Base-by-base conservation (phyloP, 2,329 filamentous ascomycete genomes). In the Lachnellula arida region DNA sequence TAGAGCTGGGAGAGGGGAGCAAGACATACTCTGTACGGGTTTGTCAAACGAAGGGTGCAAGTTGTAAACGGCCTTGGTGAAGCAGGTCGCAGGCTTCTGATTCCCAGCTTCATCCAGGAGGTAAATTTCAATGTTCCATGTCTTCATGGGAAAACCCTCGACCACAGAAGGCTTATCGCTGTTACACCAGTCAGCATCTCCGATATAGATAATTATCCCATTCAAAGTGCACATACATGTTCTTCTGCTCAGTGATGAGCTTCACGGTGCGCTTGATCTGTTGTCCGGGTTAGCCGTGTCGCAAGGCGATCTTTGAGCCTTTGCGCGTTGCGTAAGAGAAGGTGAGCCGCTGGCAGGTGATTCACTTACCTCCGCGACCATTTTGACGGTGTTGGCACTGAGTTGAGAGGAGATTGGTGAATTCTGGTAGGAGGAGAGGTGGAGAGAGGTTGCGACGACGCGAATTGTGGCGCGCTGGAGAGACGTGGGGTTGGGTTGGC, bases 41-140 rank as follows among this genome's bases (percentile, higher is more conserved):
- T 92, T 89, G 53, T 87, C 89, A 73, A 99, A 99, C 49, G 91
- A 94, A 35, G 94, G 93, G 74, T 99, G 94, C 32, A 99, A 82
- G 69, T 90, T 89, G 77, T 97, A 99, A 54, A 87, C 87, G 43
- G 89, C 93, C 77, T 96, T 96, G 70, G 91, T 89, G 76, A 97
- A 97, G 73, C 91, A 83, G 64, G 78, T 89, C 53, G 93, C 91
- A 7, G 88, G 82, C 51, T 91, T 81, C 73, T 95, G 86, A 65
- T 94, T 89, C 65, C 91, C 92, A 61, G 89, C 84, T 66, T 95
- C 88, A 63, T 96, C 91, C 54, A 97, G 73, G 51, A 97, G 74
- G 74, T 84, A 90, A 65, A 99, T 79, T 74, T 88, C 86, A 71
- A 97, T 89, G 64, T 83, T 91, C 94, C 94, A 99, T 74, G 84